These are phyloP conservation scores for Brassica balearica DNA, from an alignment of 441 rosid genomes.

Conservation along the genomic window DNA sequence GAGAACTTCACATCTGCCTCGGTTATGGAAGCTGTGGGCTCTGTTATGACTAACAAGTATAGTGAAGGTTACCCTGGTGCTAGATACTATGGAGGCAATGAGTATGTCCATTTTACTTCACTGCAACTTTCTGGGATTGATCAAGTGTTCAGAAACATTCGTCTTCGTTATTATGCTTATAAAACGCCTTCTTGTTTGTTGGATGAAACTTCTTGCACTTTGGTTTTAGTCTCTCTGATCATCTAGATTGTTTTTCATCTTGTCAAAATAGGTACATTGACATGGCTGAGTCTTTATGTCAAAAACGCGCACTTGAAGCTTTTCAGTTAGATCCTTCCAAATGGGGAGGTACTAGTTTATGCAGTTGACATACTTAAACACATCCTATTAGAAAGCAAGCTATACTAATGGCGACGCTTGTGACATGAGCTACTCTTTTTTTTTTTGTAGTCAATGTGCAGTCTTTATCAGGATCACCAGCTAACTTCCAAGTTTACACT, in stretches of 20 bases:
- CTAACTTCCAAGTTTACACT: conserved; percentile 96
- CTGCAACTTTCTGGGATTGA: too few relatives aligned
- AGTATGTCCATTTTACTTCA: conserved; percentile 52
- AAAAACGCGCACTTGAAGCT: conserved; percentile 91
- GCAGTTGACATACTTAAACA: background rate
- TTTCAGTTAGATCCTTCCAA: conserved; percentile 84
- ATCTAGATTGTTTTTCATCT: background rate
- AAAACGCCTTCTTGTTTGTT: too few relatives aligned
- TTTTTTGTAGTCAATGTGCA: conserved; percentile 86
- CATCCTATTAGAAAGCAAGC: background rate
- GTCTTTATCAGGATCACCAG: conserved; percentile 94
- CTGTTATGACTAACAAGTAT: conserved; percentile 94
- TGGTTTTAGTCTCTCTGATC: background rate
- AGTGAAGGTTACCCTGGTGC: conserved; percentile 99
- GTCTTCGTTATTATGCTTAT: too few relatives aligned
- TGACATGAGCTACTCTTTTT: conserved; percentile 28
- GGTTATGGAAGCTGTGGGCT: conserved; percentile 97
- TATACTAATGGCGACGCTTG: conserved; percentile 23
- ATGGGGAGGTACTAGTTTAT: conserved; percentile 85
- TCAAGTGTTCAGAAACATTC: too few relatives aligned
- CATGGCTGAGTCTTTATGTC: conserved; percentile 93
- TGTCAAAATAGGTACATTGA: conserved; percentile 75
- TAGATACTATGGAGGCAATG: conserved; percentile 95
- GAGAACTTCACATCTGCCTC: conserved; percentile 94
- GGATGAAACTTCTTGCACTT: too few relatives aligned